phyloP scores from a whole-genome alignment of 495 filamentous ascomycete genomes.

The Margaritispora aquatica region DNA sequence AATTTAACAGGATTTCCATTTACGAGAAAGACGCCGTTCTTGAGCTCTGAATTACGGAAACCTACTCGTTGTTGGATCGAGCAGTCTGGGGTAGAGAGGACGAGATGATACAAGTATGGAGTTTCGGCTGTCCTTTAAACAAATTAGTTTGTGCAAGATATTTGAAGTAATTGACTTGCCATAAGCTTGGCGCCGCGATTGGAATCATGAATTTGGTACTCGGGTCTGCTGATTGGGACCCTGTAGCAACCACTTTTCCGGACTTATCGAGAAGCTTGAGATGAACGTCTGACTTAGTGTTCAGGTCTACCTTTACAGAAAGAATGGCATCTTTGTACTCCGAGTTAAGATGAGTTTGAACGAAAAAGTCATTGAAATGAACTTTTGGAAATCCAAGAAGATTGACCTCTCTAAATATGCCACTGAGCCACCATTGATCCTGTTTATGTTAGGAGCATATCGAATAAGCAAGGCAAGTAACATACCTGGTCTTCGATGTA shows the following conservation, averaged over 20 bases:
- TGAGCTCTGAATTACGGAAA: slow-evolving; percentile 52
- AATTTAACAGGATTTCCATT: slow-evolving; percentile 56
- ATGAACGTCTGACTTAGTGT: slow-evolving; percentile 22
- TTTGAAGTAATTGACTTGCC: no score
- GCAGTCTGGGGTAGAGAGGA: slow-evolving; percentile 36
- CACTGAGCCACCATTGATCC: slow-evolving; percentile 53
- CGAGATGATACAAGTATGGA: slow-evolving; percentile 52
- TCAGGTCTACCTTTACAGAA: slow-evolving; percentile 38
- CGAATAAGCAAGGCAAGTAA: no score
- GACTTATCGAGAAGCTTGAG: slow-evolving; percentile 31
- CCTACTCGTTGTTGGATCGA: slow-evolving; percentile 46
- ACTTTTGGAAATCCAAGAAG: slow-evolving; percentile 53
- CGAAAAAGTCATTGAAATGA: slow-evolving; percentile 53
- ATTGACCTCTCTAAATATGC: slow-evolving; percentile 66
- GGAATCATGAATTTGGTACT: slow-evolving; percentile 10
- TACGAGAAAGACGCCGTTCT: slow-evolving; percentile 50
- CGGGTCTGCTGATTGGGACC: slow-evolving; percentile 15
- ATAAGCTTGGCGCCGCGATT: no score
- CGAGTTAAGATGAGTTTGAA: slow-evolving; percentile 49
- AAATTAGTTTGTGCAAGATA: slow-evolving; percentile 39
- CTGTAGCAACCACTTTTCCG: slow-evolving; percentile 10
- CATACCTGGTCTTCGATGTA: slow-evolving; percentile 59
- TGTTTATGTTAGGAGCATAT: no score
- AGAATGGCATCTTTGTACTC: slow-evolving; percentile 50
- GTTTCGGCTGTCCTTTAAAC: slow-evolving; percentile 71